Evolutionary conservation across 1,284 basidiomycete genomes (phyloP).

Genomic region (Hemileia vastatrix): DNA sequence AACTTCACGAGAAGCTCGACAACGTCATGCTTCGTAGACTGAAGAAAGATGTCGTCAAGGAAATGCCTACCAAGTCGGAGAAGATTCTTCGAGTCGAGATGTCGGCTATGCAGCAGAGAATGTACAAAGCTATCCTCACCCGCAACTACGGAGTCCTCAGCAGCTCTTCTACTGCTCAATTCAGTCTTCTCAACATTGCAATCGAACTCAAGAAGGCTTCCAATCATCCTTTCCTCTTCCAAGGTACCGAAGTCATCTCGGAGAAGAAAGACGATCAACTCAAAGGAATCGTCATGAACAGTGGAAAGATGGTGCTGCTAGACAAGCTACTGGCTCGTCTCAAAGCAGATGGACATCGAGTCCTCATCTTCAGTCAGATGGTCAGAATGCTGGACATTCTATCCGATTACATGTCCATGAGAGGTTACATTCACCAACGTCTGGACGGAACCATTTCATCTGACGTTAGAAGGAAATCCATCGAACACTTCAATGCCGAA

Average conservation of each 20-base stretch:
- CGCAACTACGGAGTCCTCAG: conserved; percentile 42
- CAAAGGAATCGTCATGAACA: conserved; percentile 41
- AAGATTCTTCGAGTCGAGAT: conserved; percentile 45
- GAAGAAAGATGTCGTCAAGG: conserved; percentile 43
- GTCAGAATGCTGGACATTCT: conserved; percentile 44
- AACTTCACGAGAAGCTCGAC: conserved; percentile 42
- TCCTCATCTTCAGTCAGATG: conserved; percentile 45
- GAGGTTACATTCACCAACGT: conserved; percentile 42
- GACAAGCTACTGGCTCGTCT: conserved; percentile 43
- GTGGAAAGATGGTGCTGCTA: conserved; percentile 43
- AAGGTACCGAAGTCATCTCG: conserved; percentile 36
- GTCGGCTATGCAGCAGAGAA: conserved; percentile 44
- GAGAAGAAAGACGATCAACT: conserved; percentile 38
- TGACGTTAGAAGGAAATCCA: conserved; percentile 39
- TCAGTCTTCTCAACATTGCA: no score
- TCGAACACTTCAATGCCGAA: conserved; percentile 43
- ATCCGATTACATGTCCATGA: conserved; percentile 40
- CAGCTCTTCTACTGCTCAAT: conserved; percentile 35
- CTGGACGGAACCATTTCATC: conserved; percentile 42
- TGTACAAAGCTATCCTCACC: conserved; percentile 45
- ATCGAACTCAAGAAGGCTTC: conserved; percentile 44
- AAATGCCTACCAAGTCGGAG: conserved; percentile 43
- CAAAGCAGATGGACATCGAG: conserved; percentile 42
- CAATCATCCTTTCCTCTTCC: conserved; percentile 43
- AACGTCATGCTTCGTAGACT: conserved; percentile 44